Percentiles rank a stretch among this genome's conserved stretches.
phyloP scores from a whole-genome alignment of 1,139 yeast genomes.

The Candida tetrigidarum region DNA sequence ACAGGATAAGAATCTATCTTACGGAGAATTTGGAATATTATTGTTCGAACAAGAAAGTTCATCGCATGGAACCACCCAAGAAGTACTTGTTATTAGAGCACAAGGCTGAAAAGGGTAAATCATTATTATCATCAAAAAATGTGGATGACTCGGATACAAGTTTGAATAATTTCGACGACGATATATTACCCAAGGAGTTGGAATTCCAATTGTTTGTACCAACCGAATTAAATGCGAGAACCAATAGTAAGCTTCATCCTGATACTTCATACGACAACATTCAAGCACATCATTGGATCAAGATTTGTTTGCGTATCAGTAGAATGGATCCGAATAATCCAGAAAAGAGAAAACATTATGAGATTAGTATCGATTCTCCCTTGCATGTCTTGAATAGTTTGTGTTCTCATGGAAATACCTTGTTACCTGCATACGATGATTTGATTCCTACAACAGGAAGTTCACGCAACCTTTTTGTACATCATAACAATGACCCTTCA shows the following conservation, averaged over 20 bases:
- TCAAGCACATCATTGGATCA: constrained; percentile 93
- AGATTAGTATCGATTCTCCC: constrained; percentile 90
- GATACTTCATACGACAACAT: constrained; percentile 80
- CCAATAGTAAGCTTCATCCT: constrained; percentile 61
- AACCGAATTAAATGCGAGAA: constrained; percentile 52
- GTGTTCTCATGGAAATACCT: constrained; percentile 76
- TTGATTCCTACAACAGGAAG: constrained; percentile 15
- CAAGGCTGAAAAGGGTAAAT: constrained; percentile 60
- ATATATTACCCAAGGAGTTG: constrained; percentile 61
- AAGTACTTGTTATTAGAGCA: constrained; percentile 83
- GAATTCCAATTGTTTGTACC: constrained; percentile 89
- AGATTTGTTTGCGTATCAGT: constrained; percentile 79
- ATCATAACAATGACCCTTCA: constrained; percentile 29
- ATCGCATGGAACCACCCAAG: constrained; percentile 86
- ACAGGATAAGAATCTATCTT: constrained; percentile 80
- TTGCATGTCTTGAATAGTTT: constrained; percentile 69
- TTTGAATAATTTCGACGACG: constrained; percentile 38
- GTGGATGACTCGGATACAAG: constrained; percentile 11
- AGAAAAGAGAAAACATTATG: constrained; percentile 80
- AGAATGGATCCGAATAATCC: constrained; percentile 59
- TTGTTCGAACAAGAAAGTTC: constrained; percentile 84
- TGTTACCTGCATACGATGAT: constrained; percentile 60
- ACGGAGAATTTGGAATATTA: constrained; percentile 92
- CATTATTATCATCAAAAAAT: constrained; percentile 30
- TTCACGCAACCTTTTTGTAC: constrained; percentile 20